These are phyloP conservation scores for Tuber brumale DNA, from an alignment of 495 filamentous ascomycete genomes.

Conservation along the genomic window DNA sequence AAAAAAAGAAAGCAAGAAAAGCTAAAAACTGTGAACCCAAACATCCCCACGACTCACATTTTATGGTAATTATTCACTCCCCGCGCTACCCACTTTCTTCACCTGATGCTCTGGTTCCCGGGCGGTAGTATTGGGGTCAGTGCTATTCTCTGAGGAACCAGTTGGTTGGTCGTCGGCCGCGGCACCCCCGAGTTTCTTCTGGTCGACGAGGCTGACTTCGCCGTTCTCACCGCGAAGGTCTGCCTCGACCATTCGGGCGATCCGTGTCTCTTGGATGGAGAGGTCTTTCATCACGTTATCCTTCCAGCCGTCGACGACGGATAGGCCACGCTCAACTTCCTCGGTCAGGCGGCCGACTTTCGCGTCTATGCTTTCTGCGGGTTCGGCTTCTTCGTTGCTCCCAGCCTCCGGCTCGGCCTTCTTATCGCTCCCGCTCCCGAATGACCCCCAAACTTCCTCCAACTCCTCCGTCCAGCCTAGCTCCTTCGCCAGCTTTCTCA, in stretches of 20 bases:
- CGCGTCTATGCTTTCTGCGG: constrained; percentile 31
- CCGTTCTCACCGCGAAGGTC: neutral
- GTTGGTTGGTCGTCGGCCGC: neutral
- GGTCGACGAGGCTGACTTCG: neutral
- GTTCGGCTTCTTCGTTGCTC: constrained; percentile 9
- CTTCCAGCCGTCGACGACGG: constrained; percentile 3
- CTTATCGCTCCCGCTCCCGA: constrained; percentile 9
- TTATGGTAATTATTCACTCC: neutral
- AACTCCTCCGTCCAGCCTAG: constrained; percentile 85
- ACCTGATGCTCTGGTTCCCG: neutral
- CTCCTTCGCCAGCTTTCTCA: constrained; percentile 72
- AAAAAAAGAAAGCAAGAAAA: neutral
- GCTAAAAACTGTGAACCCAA: neutral
- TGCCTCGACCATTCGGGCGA: neutral
- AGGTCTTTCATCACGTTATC: neutral
- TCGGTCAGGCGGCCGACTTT: constrained; percentile 40
- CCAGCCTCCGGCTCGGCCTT: neutral
- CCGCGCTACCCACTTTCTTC: neutral
- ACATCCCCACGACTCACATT: neutral
- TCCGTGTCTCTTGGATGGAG: neutral
- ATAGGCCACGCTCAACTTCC: constrained; percentile 28
- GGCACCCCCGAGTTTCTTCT: neutral
- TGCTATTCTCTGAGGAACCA: neutral
- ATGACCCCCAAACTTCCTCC: constrained; percentile 55
- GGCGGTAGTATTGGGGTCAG: neutral